Evolutionary conservation across 176 grass and related monocot species (phyloP).

Genomic region (Poa pratensis): DNA sequence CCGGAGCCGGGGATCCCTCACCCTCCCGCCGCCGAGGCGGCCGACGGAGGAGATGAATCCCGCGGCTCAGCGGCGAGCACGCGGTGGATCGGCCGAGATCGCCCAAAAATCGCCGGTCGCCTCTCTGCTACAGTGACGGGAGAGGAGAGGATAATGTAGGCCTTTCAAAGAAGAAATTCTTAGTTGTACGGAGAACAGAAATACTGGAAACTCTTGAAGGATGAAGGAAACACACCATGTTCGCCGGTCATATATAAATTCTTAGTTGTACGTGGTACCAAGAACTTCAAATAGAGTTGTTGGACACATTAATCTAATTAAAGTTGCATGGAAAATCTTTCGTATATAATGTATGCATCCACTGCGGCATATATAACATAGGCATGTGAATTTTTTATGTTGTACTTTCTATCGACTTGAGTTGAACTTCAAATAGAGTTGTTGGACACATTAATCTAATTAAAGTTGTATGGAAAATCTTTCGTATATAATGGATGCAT

Average conservation of each 20-base stretch:
- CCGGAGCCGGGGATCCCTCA: too few relatives aligned
- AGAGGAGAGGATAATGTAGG: too few relatives aligned
- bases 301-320: not conserved
- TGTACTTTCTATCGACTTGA: not conserved
- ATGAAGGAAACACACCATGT: not conserved
- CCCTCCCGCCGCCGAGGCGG: too few relatives aligned
- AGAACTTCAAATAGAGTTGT: not conserved
- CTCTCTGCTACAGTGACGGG: too few relatives aligned
- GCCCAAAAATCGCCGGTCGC: too few relatives aligned
- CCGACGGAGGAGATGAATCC: too few relatives aligned
- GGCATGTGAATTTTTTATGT: not conserved
- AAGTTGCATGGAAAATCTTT: not conserved
- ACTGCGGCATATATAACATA: not conserved
- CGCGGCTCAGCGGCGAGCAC: too few relatives aligned
- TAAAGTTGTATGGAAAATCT: not conserved
- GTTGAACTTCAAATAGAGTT: not conserved
- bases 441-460: not conserved
- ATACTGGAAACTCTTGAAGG: not conserved
- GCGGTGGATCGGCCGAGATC: too few relatives aligned
- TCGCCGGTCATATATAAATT: not conserved
- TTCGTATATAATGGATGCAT: not conserved
- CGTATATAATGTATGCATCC: not conserved
- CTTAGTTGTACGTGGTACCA: not conserved
- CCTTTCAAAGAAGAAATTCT: too few relatives aligned
- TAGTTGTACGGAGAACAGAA: too few relatives aligned